Base-by-base conservation (phyloP, 768 basidiomycete species). In the Gelatoporia subvermispora region DNA sequence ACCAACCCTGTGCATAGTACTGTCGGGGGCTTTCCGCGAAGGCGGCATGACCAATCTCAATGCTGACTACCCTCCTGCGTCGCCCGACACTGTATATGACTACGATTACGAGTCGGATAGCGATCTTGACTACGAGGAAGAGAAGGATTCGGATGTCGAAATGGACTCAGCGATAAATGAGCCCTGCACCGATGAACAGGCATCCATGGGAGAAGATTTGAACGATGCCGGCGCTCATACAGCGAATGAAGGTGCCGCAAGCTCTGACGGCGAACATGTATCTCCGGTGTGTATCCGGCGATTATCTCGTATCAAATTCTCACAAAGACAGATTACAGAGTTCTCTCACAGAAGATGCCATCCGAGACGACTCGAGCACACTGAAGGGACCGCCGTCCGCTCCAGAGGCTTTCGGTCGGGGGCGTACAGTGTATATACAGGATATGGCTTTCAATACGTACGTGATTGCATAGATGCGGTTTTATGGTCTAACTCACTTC, bases 101-200 rank as follows among this genome's bases (percentile, higher is more conserved):
- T 52, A 52, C 36, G 51, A 38, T 22, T 52, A 52, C 41, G 46
- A 41, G 34, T 49, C 51, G 16, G 51, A 52, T 41, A 52, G 51
- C 24, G 51, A 52, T 24, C 34, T 52, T 8, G 46, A 42, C 11
- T 48, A 41, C 13, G 38, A 41, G 3, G 40, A 48, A 5, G 40
- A 43, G 10, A 35, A 21, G 2, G 38, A 28, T 10, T 10, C n/a
- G 24, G 16, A 17, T 15, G 17, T 20, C 11, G 48, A 36, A 4
- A n/a, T 1, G 4, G 25, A 15, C 18, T 23, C 20, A 8, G 4
- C 37, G 5, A 38, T 7, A 8, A 8, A 5, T 7, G 28, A 31
- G 13, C 13, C 28, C 28, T 31, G n/a, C n/a, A n/a, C n/a, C n/a
- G n/a, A n/a, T n/a, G n/a, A n/a, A n/a, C n/a, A n/a, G n/a, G n/a